Percentiles rank a stretch among this genome's conserved stretches.
phyloP scores from a whole-genome alignment of 495 filamentous ascomycete species.

The Aspergillus saccharolyticus region DNA sequence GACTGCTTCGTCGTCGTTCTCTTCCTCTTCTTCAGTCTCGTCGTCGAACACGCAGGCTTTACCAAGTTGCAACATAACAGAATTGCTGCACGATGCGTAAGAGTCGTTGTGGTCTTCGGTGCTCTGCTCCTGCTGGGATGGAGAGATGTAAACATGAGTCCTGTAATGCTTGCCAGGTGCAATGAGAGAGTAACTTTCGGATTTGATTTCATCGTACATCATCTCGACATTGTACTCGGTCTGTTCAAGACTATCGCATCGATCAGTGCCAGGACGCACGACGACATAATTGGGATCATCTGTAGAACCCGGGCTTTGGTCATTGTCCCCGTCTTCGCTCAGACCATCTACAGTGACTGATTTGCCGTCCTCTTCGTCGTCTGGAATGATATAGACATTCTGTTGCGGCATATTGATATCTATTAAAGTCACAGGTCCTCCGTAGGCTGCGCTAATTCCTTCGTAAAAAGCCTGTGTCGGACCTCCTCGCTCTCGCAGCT shows the following conservation, averaged over 20 bases:
- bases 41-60: neutral
- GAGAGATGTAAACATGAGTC: neutral
- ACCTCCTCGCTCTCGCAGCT: conserved; percentile 9
- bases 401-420: neutral
- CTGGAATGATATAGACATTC: neutral
- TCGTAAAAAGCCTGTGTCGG: conserved; percentile 12
- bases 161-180: neutral
- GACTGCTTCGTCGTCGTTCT: neutral
- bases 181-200: neutral
- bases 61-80: neutral
- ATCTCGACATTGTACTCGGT: neutral
- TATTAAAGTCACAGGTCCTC: neutral
- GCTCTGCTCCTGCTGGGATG: neutral
- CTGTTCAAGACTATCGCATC: too few relatives aligned
- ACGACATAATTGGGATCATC: too few relatives aligned
- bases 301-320: too few relatives aligned
- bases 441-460: conserved; percentile 14
- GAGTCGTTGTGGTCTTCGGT: neutral
- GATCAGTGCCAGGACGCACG: too few relatives aligned
- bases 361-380: conserved; percentile 2
- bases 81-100: neutral
- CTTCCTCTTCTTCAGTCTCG: neutral
- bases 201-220: neutral
- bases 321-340: too few relatives aligned
- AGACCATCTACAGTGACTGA: too few relatives aligned